phyloP scores from a whole-genome alignment of 495 filamentous ascomycete species.

The Penicillium paxilli region DNA sequence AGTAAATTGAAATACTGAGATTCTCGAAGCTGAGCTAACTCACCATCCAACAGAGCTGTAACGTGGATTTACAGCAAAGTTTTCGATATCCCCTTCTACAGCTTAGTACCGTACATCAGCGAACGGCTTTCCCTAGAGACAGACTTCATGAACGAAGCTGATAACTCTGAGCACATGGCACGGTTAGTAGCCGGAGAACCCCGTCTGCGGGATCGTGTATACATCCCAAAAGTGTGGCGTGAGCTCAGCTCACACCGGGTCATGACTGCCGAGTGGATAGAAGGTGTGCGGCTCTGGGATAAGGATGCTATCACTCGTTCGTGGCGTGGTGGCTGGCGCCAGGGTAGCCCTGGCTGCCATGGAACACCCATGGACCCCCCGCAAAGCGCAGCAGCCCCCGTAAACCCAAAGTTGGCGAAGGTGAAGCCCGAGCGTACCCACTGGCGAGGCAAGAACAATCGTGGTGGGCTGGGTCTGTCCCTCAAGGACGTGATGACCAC shows the following conservation, averaged over 20 bases:
- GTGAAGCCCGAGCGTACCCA: constrained; percentile 77
- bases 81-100: constrained; percentile 89
- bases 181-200: constrained; percentile 74
- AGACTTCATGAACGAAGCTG: constrained; percentile 88
- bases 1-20: no score
- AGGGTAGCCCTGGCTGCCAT: constrained; percentile 74
- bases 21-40: neutral
- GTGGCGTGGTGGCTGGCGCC: constrained; percentile 75
- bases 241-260: constrained; percentile 82
- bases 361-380: constrained; percentile 63
- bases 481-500: constrained; percentile 89
- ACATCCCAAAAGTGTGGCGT: constrained; percentile 81
- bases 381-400: constrained; percentile 5
- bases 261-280: constrained; percentile 96
- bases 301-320: constrained; percentile 69
- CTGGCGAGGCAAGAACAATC: constrained; percentile 70
- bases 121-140: constrained; percentile 88
- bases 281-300: constrained; percentile 89
- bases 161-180: constrained; percentile 84
- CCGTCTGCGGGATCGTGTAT: constrained; percentile 73
- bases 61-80: constrained; percentile 71
- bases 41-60: constrained; percentile 59
- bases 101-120: constrained; percentile 82
- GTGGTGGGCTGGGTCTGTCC: constrained; percentile 78
- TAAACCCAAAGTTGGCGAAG: constrained; percentile 45